Conservation (phyloP, 495 filamentous ascomycete genomes). For the Bryoglossum gracile region DNA sequence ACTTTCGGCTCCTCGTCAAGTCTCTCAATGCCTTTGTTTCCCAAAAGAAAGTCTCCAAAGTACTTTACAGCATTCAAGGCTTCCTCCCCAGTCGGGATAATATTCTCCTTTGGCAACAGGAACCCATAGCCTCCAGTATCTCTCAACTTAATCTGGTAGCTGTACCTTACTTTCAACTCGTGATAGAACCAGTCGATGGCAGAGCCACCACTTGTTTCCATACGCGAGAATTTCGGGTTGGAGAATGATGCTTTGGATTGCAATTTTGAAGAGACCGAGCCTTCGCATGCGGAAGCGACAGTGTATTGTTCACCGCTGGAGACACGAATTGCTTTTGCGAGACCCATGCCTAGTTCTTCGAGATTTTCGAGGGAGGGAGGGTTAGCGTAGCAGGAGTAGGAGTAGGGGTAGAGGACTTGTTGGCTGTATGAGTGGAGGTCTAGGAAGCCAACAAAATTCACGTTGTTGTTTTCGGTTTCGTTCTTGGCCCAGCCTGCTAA, state of each 20-base stretch:
- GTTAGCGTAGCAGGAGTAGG: conserved; percentile 66
- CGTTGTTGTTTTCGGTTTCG: conserved; percentile 62
- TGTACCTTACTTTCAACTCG: conserved; percentile 69
- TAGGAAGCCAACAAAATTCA: conserved; percentile 71
- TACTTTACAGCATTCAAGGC: conserved; percentile 72
- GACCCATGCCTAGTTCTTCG: conserved; percentile 77
- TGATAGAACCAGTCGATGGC: conserved; percentile 97
- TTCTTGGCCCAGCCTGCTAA: conserved; percentile 83
- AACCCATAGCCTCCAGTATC: conserved; percentile 96
- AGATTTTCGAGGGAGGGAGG: conserved; percentile 88
- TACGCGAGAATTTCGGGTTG: conserved; percentile 24
- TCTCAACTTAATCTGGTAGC: conserved; percentile 91
- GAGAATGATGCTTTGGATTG: conserved; percentile 5
- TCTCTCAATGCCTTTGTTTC: conserved; percentile 50
- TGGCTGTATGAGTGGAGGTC: conserved; percentile 96
- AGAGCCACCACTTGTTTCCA: conserved; percentile 70
- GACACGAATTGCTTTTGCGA: conserved; percentile 83
- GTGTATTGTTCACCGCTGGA: conserved; percentile 69
- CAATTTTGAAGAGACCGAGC: conserved; percentile 43
- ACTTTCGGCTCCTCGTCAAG: conserved; percentile 8
- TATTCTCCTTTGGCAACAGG: conserved; percentile 77
- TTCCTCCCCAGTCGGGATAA: conserved; percentile 85
- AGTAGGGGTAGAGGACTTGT: conserved; percentile 88
- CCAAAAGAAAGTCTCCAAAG: conserved; percentile 68
- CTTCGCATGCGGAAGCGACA: conserved; percentile 83